Percentiles rank a stretch among this genome's conserved stretches.
These are phyloP conservation scores for Zymoseptoria pseudotritici DNA, from an alignment of 2,329 filamentous ascomycete species.

Conservation along the genomic window DNA sequence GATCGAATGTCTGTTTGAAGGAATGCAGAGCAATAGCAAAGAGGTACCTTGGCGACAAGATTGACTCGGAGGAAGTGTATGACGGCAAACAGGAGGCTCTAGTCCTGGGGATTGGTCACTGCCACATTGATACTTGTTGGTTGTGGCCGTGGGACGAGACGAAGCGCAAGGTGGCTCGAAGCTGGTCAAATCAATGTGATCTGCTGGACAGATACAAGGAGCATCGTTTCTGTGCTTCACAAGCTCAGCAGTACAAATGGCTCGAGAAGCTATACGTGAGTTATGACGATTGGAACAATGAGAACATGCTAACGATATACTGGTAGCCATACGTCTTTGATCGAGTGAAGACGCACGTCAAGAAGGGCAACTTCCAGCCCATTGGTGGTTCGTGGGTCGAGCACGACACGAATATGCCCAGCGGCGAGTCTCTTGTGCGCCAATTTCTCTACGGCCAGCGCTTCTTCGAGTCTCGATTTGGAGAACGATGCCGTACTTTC, in stretches of 20 bases:
- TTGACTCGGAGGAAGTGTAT: slow-evolving; percentile 81
- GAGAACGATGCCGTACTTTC: slow-evolving; percentile 80
- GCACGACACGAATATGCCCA: slow-evolving; percentile 95
- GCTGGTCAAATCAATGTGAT: slow-evolving; percentile 95
- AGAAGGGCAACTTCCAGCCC: slow-evolving; percentile 83
- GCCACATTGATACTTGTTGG: slow-evolving; percentile 98
- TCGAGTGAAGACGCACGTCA: slow-evolving; percentile 84
- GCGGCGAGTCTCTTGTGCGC: slow-evolving; percentile 84
- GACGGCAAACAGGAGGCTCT: slow-evolving; percentile 57
- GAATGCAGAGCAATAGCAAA: slow-evolving; percentile 75
- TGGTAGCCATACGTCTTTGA: slow-evolving; percentile 66
- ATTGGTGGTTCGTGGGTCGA: slow-evolving; percentile 98
- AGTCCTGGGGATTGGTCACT: slow-evolving; percentile 87
- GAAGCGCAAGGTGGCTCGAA: slow-evolving; percentile 89
- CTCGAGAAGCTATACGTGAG: slow-evolving; percentile 67
- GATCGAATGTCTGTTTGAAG: slow-evolving; percentile 64
- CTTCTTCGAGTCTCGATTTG: slow-evolving; percentile 90
- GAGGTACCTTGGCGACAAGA: slow-evolving; percentile 70
- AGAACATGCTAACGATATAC: not conserved
- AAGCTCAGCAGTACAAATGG: slow-evolving; percentile 98
- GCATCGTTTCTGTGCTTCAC: slow-evolving; percentile 83
- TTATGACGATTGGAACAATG: not conserved
- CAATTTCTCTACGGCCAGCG: slow-evolving; percentile 95
- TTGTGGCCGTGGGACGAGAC: slow-evolving; percentile 98
- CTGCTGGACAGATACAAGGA: slow-evolving; percentile 93